Percentiles rank a stretch among this genome's conserved stretches.
These are phyloP conservation scores for Tuber umbilicatum DNA, from an alignment of 495 filamentous ascomycete genomes.

Conservation along the genomic window DNA sequence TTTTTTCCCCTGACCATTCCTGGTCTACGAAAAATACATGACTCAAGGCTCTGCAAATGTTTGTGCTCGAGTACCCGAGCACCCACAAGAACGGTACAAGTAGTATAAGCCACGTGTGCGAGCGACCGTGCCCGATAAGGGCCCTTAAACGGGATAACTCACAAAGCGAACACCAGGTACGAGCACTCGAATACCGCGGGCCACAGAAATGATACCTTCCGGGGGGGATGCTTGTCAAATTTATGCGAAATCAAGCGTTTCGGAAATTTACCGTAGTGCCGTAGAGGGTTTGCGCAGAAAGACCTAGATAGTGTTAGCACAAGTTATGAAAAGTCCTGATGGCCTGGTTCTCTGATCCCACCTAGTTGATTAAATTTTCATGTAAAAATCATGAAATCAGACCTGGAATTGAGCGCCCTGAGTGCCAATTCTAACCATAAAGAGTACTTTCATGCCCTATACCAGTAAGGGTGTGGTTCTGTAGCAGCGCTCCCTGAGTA, in stretches of 20 bases:
- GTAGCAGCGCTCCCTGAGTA: not conserved
- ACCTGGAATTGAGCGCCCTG: not conserved
- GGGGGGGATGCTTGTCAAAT: not conserved
- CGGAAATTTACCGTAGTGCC: not conserved
- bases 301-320: not conserved
- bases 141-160: not conserved
- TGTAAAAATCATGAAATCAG: not conserved
- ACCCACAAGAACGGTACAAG: not conserved
- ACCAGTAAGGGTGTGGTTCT: not conserved
- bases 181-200: not conserved
- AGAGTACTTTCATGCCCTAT: not conserved
- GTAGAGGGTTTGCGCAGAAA: not conserved
- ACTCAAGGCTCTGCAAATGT: not conserved
- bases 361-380: not conserved
- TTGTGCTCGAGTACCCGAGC: not conserved
- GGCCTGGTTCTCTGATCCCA: not conserved
- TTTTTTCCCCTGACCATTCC: not conserved
- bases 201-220: not conserved
- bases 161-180: not conserved
- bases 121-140: not conserved
- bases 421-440: not conserved
- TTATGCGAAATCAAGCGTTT: not conserved
- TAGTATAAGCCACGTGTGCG: not conserved
- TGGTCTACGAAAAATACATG: not conserved
- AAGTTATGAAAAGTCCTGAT: not conserved